A percentile compares a stretch with the other conserved stretches of the same genome.
These are phyloP conservation scores for Penicillium sp. DNA, from an alignment of 2,329 filamentous ascomycete genomes.

Conservation along the genomic window DNA sequence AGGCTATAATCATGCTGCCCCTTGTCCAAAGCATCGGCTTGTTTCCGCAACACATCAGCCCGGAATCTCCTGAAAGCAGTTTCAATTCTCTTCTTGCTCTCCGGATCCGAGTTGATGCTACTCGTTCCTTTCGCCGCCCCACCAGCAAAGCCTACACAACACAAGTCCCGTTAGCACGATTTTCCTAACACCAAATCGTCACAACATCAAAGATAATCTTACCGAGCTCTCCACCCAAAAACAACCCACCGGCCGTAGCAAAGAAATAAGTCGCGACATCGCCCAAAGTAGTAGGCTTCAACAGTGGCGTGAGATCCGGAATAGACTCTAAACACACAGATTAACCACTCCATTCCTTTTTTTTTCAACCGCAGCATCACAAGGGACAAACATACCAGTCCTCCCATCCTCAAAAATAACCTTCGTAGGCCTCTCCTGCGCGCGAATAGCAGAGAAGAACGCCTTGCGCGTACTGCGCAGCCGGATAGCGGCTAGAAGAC, in stretches of 20 bases:
- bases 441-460: constrained; percentile 63
- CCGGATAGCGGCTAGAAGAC: constrained; percentile 58
- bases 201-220: neutral
- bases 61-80: constrained; percentile 62
- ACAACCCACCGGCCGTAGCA: constrained; percentile 61
- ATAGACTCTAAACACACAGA: constrained; percentile 51
- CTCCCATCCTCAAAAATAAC: constrained; percentile 63
- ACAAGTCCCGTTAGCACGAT: neutral
- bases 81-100: constrained; percentile 58
- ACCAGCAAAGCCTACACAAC: constrained; percentile 52
- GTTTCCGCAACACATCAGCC: constrained; percentile 61
- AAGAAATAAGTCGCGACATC: constrained; percentile 65
- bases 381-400: constrained; percentile 46
- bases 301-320: constrained; percentile 59
- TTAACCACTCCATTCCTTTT: neutral
- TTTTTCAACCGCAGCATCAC: too few relatives aligned
- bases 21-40: constrained; percentile 58
- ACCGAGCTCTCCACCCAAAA: constrained; percentile 62
- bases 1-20: constrained; percentile 30
- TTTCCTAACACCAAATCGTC: neutral
- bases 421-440: constrained; percentile 61
- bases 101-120: constrained; percentile 55
- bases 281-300: constrained; percentile 59
- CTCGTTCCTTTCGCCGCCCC: constrained; percentile 57
- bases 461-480: constrained; percentile 55